phyloP scores from a whole-genome alignment of 2,329 filamentous ascomycete genomes.

The Arthroderma uncinatum region DNA sequence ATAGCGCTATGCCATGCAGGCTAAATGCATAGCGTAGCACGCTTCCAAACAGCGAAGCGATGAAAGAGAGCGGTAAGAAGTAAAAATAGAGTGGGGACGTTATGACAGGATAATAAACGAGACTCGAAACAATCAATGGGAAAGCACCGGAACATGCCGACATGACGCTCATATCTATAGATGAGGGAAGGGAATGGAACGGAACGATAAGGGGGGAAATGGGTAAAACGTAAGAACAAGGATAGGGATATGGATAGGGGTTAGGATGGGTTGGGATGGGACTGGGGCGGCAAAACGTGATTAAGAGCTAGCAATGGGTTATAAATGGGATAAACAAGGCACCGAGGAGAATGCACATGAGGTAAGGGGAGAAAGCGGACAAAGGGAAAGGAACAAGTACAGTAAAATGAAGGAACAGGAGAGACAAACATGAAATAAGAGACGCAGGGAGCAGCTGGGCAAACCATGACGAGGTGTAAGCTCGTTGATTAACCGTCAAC shows the following conservation, averaged over 20 bases:
- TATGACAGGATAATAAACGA: neutral
- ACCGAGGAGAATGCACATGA: neutral
- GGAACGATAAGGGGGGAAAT: neutral
- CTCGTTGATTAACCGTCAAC: constrained; percentile 12
- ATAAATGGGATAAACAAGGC: neutral
- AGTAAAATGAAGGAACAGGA: neutral
- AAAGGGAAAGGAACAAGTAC: neutral
- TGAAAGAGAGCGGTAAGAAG: neutral
- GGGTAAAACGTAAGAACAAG: neutral
- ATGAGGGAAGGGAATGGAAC: neutral
- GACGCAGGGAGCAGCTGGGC: neutral
- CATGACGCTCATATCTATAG: neutral
- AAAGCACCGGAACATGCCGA: neutral
- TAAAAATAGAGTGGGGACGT: constrained; percentile 3
- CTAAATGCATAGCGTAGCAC: neutral
- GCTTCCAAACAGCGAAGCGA: neutral
- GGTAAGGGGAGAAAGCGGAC: neutral
- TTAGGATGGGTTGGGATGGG: neutral
- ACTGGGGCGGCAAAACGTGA: neutral
- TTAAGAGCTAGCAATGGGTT: neutral
- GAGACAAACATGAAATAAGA: neutral
- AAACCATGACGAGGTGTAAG: constrained; percentile 4
- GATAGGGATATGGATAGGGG: neutral
- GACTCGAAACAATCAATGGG: neutral
- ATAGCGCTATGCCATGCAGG: constrained; percentile 1